These are phyloP conservation scores for Malassezia brasiliensis DNA, from an alignment of 1,284 basidiomycete genomes.

Conservation along the genomic window DNA sequence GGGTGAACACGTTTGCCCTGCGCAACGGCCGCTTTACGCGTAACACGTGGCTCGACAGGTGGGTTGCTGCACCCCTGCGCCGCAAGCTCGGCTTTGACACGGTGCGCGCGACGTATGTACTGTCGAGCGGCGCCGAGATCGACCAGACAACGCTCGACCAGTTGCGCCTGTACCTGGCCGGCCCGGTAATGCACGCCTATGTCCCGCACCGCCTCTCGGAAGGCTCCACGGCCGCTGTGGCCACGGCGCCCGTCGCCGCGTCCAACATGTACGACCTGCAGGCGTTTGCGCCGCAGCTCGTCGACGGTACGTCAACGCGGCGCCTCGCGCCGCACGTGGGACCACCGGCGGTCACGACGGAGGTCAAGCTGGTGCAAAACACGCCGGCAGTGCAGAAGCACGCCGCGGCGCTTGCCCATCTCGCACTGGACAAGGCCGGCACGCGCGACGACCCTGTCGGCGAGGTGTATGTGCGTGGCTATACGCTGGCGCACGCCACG, in stretches of 20 bases:
- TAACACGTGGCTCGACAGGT: slow-evolving; percentile 21
- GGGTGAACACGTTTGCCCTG: slow-evolving; percentile 26
- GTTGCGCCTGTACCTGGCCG: slow-evolving; percentile 36
- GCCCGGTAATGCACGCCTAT: slow-evolving; percentile 36
- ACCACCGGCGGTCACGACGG: slow-evolving; percentile 36
- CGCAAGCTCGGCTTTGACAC: slow-evolving; percentile 11
- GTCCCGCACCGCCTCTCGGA: slow-evolving; percentile 14
- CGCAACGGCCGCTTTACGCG: slow-evolving; percentile 29
- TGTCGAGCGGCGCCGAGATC: slow-evolving; percentile 20
- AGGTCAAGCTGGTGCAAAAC: slow-evolving; percentile 36
- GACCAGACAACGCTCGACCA: slow-evolving; percentile 36
- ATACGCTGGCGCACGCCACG: slow-evolving; percentile 17
- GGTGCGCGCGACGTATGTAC: slow-evolving; percentile 23
- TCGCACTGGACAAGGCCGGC: slow-evolving; percentile 14
- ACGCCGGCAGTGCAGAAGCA: slow-evolving; percentile 16
- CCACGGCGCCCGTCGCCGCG: slow-evolving; percentile 29
- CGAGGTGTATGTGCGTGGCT: slow-evolving; percentile 31
- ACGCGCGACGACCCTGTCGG: slow-evolving; percentile 28
- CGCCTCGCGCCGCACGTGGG: slow-evolving; percentile 35
- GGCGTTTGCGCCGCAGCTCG: slow-evolving; percentile 32
- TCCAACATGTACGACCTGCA: slow-evolving; percentile 41
- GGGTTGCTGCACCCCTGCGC: slow-evolving; percentile 23
- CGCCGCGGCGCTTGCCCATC: slow-evolving; percentile 20
- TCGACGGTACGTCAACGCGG: slow-evolving; percentile 6
- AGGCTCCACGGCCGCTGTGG: not conserved